These are phyloP conservation scores for Mallotus repandus DNA, from an alignment of 441 rosid species.

Conservation along the genomic window DNA sequence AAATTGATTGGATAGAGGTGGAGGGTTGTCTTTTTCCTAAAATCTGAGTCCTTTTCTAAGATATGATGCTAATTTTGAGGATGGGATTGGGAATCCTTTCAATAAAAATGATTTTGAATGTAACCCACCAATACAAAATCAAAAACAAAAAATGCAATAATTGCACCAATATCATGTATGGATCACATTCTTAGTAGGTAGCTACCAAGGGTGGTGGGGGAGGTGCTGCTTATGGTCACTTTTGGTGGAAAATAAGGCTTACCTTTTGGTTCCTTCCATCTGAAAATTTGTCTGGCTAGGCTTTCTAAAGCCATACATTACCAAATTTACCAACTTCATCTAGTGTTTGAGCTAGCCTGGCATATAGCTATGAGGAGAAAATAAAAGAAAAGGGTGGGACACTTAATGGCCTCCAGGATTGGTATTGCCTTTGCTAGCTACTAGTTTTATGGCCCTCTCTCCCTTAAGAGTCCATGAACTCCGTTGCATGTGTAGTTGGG, in stretches of 20 bases:
- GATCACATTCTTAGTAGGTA: slow-evolving; percentile 28
- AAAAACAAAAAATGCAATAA: slow-evolving; percentile 21
- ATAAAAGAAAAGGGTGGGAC: slow-evolving; percentile 20
- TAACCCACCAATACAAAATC: slow-evolving; percentile 4
- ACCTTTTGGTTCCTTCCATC: slow-evolving; percentile 26
- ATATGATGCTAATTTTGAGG: slow-evolving; percentile 28
- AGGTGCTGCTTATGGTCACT: background rate
- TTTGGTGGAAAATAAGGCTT: slow-evolving; percentile 30
- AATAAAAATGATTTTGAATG: slow-evolving; percentile 6
- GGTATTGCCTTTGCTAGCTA: background rate
- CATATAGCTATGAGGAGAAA: slow-evolving; percentile 18
- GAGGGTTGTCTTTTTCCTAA: slow-evolving; percentile 11
- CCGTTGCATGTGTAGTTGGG: slow-evolving; percentile 17
- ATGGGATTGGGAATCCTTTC: slow-evolving; percentile 17
- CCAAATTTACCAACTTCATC: slow-evolving; percentile 25
- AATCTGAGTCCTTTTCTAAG: slow-evolving; percentile 23
- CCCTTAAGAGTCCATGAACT: background rate
- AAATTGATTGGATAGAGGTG: slow-evolving; percentile 13
- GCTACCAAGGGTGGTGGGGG: slow-evolving; percentile 26
- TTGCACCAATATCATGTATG: slow-evolving; percentile 25
- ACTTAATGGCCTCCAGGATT: slow-evolving; percentile 15
- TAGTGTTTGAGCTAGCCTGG: slow-evolving; percentile 38
- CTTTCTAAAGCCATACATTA: slow-evolving; percentile 3
- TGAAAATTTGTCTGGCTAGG: slow-evolving; percentile 13
- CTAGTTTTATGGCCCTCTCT: slow-evolving; percentile 6